Conservation (phyloP, 768 basidiomycete genomes). For the Lactarius akahatsu region DNA sequence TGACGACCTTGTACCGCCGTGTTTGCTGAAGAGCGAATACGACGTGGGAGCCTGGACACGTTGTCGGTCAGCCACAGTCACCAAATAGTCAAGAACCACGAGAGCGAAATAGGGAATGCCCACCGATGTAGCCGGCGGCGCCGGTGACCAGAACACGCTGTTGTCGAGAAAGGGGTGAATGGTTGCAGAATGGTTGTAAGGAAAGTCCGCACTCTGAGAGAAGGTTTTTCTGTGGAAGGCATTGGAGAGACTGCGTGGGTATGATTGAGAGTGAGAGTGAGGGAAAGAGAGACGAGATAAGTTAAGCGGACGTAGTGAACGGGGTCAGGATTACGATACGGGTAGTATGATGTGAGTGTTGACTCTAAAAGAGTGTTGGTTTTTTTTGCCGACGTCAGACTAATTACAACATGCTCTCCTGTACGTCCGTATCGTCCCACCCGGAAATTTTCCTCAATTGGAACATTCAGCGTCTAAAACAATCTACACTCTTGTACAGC, state of each 20-base stretch:
- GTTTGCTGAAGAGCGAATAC: slow-evolving; percentile 84
- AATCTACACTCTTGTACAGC: not conserved
- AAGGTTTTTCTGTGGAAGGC: slow-evolving; percentile 21
- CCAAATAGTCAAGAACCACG: slow-evolving; percentile 19
- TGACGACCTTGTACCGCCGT: slow-evolving; percentile 86
- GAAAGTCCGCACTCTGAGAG: slow-evolving; percentile 19
- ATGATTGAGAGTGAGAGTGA: slow-evolving; percentile 15
- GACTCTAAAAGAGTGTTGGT: not conserved
- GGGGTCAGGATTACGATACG: slow-evolving; percentile 13
- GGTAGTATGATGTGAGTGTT: slow-evolving; percentile 13
- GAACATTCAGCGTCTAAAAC: not conserved
- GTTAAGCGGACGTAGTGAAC: slow-evolving; percentile 15
- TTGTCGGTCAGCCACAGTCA: slow-evolving; percentile 21
- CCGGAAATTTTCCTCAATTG: slow-evolving; percentile 8
- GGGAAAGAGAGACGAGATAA: slow-evolving; percentile 15
- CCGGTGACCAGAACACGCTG: slow-evolving; percentile 72
- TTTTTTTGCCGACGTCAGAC: slow-evolving; percentile 9
- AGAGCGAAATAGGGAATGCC: slow-evolving; percentile 25
- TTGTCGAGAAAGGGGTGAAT: slow-evolving; percentile 32
- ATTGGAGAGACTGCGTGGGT: slow-evolving; percentile 14
- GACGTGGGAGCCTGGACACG: slow-evolving; percentile 80
- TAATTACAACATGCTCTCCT: slow-evolving; percentile 17
- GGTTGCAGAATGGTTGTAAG: slow-evolving; percentile 19
- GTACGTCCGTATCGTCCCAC: not conserved
- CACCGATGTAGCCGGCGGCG: slow-evolving; percentile 90